These are phyloP conservation scores for Cladophialophora immunda DNA, from an alignment of 2,329 filamentous ascomycete species.

Conservation along the genomic window DNA sequence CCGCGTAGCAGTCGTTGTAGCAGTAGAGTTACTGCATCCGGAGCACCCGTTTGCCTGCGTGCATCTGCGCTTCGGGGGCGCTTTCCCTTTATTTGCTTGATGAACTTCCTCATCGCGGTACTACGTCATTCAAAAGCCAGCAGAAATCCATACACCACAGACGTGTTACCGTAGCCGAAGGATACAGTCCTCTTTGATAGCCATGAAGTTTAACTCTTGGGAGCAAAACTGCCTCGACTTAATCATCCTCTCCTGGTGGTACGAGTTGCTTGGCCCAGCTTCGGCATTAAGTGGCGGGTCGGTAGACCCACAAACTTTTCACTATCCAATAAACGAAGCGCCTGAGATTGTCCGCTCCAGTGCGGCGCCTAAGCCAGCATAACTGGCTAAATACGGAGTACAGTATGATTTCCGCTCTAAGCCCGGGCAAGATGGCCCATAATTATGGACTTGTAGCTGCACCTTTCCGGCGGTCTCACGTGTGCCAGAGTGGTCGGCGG, in stretches of 20 bases:
- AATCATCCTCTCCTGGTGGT: not conserved
- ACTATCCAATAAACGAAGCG: too few species aligned
- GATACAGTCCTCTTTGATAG: not conserved
- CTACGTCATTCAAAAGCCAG: not conserved
- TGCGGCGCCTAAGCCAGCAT: too few species aligned
- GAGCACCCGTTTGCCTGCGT: constrained; percentile 1
- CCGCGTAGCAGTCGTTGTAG: constrained; percentile 6
- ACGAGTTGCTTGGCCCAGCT: not conserved
- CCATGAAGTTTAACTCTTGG: too few species aligned
- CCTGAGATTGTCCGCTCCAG: too few species aligned
- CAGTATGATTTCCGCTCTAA: too few species aligned
- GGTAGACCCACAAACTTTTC: too few species aligned
- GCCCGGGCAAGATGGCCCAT: too few species aligned
- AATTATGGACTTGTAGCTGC: too few species aligned
- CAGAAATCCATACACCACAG: not conserved
- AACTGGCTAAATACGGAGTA: too few species aligned
- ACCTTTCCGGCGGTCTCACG: too few species aligned
- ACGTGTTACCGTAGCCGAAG: not conserved
- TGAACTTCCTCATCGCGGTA: constrained; percentile 19
- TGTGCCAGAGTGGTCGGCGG: too few species aligned
- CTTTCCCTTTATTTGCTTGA: constrained; percentile 15
- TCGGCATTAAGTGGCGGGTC: not conserved
- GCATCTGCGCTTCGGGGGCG: constrained; percentile 10
- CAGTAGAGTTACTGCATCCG: constrained; percentile 10
- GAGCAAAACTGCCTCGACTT: not conserved